A percentile compares a stretch with the other conserved stretches of the same genome.
These are phyloP conservation scores for Geotrichum fermentans DNA, from an alignment of 1,139 yeast species.

Conservation along the genomic window DNA sequence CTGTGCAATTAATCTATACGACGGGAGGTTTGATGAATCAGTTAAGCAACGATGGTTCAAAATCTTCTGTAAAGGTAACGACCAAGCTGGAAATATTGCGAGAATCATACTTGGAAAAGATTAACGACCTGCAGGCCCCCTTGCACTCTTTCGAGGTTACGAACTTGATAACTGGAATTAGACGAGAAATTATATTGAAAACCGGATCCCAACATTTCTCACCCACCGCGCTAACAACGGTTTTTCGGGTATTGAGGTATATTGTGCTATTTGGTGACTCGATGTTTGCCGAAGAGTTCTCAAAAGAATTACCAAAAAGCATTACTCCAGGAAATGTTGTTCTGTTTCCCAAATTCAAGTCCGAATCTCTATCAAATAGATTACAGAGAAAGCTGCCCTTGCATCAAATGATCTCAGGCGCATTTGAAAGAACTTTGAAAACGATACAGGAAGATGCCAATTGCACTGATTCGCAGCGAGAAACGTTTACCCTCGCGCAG, in stretches of 20 bases:
- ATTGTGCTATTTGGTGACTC: slow-evolving; percentile 26
- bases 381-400: slow-evolving; percentile 9
- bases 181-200: slow-evolving; percentile 24
- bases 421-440: neutral
- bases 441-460: slow-evolving; percentile 5
- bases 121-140: slow-evolving; percentile 22
- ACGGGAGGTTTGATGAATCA: slow-evolving; percentile 18
- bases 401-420: slow-evolving; percentile 11
- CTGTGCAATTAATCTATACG: slow-evolving; percentile 15
- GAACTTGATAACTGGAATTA: slow-evolving; percentile 20
- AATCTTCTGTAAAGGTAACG: neutral
- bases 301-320: slow-evolving; percentile 7
- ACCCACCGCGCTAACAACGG: slow-evolving; percentile 12
- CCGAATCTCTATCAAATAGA: neutral
- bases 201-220: slow-evolving; percentile 25
- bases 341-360: slow-evolving; percentile 8
- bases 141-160: slow-evolving; percentile 22
- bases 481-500: slow-evolving; percentile 6
- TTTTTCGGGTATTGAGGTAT: slow-evolving; percentile 24
- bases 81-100: slow-evolving; percentile 11
- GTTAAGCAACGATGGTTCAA: slow-evolving; percentile 3
- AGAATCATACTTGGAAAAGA: slow-evolving; percentile 11
- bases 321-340: neutral
- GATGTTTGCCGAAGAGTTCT: slow-evolving; percentile 24
- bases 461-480: neutral